Base-by-base conservation (phyloP, 331 rosid species). In the Quercus lobata region DNA sequence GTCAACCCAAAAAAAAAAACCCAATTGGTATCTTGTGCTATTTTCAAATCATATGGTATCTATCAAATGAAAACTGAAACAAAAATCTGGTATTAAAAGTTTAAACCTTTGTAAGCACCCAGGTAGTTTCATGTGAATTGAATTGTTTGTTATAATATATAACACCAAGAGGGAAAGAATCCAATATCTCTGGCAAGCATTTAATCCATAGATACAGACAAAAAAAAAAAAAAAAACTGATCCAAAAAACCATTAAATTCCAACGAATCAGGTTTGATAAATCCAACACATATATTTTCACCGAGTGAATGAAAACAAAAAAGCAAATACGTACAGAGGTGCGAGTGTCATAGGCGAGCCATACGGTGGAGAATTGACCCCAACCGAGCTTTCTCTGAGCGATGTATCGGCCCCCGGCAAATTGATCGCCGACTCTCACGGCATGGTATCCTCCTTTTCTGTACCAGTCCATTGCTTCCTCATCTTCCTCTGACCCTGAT, bases 321-420 rank as follows among this genome's bases (percentile, higher is more conserved):
- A 17, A 11, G 22, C 19, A 24, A 73, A 46, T 27, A 79, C 90
- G 54, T 90, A 96, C 99, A 76, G 94, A 81, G 83, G 87, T 72
- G 74, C 78, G 85, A 73, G 93, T 90, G 46, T 96, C 99, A 66
- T 88, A 96, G 66, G 98, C 97, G 66, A 96, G 99, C 99, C 99
- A 96, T 24, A 96, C 99, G 85, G 98, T 96, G 72, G 99, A 96
- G 84, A 93, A 96, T 73, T 96, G 90, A 72, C 99, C 99, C 99
- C 99, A 96, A 41, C 98, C 99, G 5, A 96, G 91, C 81, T 96
- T 96, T 72, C 97, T 84, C 89, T 96, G 99, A 9, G 97, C 97
- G 49, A 96, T 85, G 74, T 93, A 96, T n/a, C 98, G 91, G 16
- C 99, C 99, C 18, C 86, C 88, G 79, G 90, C 90, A 82, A 96